Conservation (phyloP, 2,329 filamentous ascomycete species). For the Ophiostoma montium region DNA sequence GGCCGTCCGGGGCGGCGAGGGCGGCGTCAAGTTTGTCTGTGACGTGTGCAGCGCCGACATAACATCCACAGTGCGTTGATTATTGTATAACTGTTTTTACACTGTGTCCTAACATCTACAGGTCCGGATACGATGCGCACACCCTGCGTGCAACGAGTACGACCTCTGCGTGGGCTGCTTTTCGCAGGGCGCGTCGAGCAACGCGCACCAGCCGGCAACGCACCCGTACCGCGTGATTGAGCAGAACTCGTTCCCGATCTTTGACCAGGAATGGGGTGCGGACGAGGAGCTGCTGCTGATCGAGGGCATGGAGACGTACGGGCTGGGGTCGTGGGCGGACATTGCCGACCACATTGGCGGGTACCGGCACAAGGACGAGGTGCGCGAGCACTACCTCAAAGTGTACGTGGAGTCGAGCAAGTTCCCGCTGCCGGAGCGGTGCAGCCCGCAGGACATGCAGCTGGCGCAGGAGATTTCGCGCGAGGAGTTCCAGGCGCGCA, state of each 20-base stretch:
- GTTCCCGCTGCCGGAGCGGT: slow-evolving; percentile 79
- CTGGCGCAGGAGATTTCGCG: slow-evolving; percentile 70
- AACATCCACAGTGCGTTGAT: slow-evolving; percentile 57
- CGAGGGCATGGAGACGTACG: slow-evolving; percentile 92
- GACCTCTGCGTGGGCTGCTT: slow-evolving; percentile 96
- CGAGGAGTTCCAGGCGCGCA: slow-evolving; percentile 83
- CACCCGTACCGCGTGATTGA: slow-evolving; percentile 92
- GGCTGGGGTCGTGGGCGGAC: slow-evolving; percentile 91
- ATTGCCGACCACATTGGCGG: slow-evolving; percentile 97
- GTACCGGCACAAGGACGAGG: slow-evolving; percentile 87
- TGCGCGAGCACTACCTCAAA: slow-evolving; percentile 81
- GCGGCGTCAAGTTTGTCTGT: slow-evolving; percentile 89
- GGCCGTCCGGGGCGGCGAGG: slow-evolving; percentile 69
- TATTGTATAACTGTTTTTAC: not conserved
- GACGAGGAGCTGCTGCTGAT: slow-evolving; percentile 90
- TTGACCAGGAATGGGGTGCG: slow-evolving; percentile 86
- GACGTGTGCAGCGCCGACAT: slow-evolving; percentile 95
- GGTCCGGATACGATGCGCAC: slow-evolving; percentile 90
- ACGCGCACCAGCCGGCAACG: slow-evolving; percentile 71
- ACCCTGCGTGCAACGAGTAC: slow-evolving; percentile 74
- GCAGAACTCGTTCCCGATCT: slow-evolving; percentile 96
- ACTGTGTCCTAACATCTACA: slow-evolving; percentile 21
- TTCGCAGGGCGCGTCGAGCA: slow-evolving; percentile 62
- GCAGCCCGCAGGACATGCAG: slow-evolving; percentile 66
- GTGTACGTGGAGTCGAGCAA: slow-evolving; percentile 72